Base-by-base conservation (phyloP, 2,329 filamentous ascomycete genomes). In the Pseudogymnoascus sp. region DNA sequence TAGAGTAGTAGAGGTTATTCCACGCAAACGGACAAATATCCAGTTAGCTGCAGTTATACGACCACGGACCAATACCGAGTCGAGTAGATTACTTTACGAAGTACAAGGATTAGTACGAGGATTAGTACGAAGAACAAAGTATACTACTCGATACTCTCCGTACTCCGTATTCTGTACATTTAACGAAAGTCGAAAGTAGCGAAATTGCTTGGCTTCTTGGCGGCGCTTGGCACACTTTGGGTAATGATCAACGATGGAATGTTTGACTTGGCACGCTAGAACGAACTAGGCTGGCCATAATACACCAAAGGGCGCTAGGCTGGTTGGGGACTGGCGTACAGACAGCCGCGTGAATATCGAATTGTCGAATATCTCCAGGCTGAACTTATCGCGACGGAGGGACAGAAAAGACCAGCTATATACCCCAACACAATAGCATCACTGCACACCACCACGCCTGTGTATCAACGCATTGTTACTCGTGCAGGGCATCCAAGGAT, bases 21-120 rank as follows among this genome's bases (percentile, higher is more conserved):
- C 46, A 56, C 46, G 46, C 46, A 56, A 56, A 56, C 46, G 46
- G 46, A 56, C 46, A 56, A 56, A 56, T 56, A 56, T 56, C 46
- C 46, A 33, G 46, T 56, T 56, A 56, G 46, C 46, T 56, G 26
- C 8, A 56, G 26, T 56, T 56, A 56, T 56, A 56, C 46, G 46
- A 31, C 46, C 46, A 56, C 46, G 46, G 46, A 56, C 46, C 46
- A 56, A 16, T 28, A 11, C 46, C 19, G 46, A 16, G 46, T 19
- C 40, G 16, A 41, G 40, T 41, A 19, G 19, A 19, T 19, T 19
- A 19, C 19, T 19, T 19, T 40, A 3, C n/a, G 4, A 16, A 46
- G 22, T 10, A 40, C 35, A 37, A 22, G 6, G 5, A n/a, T 6
- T 10, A 11, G 11, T 56, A 31, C 24, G 43, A 50, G 19, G 19